Conservation (phyloP, 371 early-diverging fungal species). For the Zancudomyces culisetae region DNA sequence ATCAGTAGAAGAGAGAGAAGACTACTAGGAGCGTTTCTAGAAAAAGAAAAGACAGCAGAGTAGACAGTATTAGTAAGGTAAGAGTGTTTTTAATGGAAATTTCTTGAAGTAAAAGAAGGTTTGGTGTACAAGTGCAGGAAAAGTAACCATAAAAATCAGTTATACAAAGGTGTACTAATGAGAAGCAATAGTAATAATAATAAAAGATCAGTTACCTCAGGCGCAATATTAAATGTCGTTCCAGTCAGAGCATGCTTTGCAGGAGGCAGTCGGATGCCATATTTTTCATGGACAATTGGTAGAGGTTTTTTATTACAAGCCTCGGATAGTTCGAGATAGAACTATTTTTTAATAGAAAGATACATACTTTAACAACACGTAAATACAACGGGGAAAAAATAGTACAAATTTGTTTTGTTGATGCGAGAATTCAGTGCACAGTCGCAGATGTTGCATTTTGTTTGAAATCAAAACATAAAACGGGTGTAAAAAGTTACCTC, state of each 20-base stretch:
- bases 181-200: neutral
- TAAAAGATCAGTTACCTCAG: conserved; percentile 26
- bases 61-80: no score
- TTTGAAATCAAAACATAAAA: neutral
- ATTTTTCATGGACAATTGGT: conserved; percentile 73
- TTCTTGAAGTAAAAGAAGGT: no score
- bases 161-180: no score
- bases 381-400: no score
- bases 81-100: no score
- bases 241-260: conserved; percentile 76
- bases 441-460: neutral
- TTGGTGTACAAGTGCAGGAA: no score
- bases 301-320: conserved; percentile 73
- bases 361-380: no score
- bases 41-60: no score
- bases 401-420: neutral
- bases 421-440: conserved; percentile 1
- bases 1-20: no score
- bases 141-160: no score
- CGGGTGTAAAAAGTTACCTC: conserved; percentile 53
- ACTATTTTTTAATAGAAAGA: no score
- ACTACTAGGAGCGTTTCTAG: no score
- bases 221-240: conserved; percentile 72
- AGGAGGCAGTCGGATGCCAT: conserved; percentile 80
- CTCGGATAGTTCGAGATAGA: conserved; percentile 65